phyloP scores from a whole-genome alignment of 2,329 filamentous ascomycete species.

The Claviceps sp. region DNA sequence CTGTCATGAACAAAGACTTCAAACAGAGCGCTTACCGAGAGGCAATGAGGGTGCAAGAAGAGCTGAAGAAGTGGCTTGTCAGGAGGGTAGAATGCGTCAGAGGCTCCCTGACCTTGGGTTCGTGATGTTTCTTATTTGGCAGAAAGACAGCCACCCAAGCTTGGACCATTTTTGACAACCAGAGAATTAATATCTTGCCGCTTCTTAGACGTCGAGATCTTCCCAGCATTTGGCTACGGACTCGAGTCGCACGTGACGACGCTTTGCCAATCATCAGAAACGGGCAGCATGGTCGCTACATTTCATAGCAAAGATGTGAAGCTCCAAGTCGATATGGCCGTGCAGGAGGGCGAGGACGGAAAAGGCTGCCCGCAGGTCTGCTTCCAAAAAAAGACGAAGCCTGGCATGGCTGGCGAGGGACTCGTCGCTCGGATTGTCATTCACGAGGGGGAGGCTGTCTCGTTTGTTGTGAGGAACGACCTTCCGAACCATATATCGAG shows the following conservation, averaged over 20 bases:
- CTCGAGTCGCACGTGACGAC: conserved; percentile 46
- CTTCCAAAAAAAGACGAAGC: conserved; percentile 40
- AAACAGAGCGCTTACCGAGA: conserved; percentile 41
- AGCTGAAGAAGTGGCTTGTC: conserved; percentile 58
- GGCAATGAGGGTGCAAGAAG: conserved; percentile 39
- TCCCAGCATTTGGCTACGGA: conserved; percentile 62
- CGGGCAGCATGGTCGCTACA: conserved; percentile 44
- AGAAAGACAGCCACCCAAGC: too few species aligned
- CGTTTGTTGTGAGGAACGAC: conserved; percentile 55
- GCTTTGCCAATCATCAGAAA: conserved; percentile 30
- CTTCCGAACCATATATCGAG: conserved; percentile 42
- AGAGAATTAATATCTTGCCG: neutral
- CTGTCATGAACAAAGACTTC: conserved; percentile 32
- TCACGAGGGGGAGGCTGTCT: conserved; percentile 53
- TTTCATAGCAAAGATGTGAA: conserved; percentile 47
- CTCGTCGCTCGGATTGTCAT: conserved; percentile 47
- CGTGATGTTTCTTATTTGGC: neutral
- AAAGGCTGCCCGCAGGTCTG: conserved; percentile 34
- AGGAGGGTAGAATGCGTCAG: conserved; percentile 61
- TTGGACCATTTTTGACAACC: neutral
- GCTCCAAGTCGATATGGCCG: conserved; percentile 54
- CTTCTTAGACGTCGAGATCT: conserved; percentile 48
- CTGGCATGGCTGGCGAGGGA: conserved; percentile 46
- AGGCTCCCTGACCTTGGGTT: conserved; percentile 48
- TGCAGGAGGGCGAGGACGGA: conserved; percentile 38